A percentile compares a stretch with the other conserved stretches of the same genome.
Conservation (phyloP, 495 filamentous ascomycete species). For the Bacidia gigantensis region DNA sequence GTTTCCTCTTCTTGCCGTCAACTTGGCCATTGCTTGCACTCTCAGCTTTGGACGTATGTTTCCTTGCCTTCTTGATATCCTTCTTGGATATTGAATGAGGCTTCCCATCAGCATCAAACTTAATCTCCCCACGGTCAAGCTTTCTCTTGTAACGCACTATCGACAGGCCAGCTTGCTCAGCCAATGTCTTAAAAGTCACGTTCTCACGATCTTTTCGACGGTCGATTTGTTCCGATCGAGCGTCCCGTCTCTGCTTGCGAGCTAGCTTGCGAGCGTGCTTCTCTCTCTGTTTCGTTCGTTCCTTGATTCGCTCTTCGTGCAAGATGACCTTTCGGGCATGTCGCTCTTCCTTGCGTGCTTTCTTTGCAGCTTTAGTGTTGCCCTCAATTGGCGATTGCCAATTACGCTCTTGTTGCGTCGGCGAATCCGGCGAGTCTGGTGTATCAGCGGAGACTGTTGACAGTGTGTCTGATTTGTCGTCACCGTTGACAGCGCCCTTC, state of each 20-base stretch:
- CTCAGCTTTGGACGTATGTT: conserved; percentile 42
- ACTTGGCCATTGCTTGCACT: conserved; percentile 21
- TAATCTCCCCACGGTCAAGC: conserved; percentile 53
- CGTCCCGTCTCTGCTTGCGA: conserved; percentile 27
- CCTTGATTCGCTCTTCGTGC: conserved; percentile 32
- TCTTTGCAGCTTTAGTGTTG: conserved; percentile 24
- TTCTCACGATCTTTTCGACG: conserved; percentile 35
- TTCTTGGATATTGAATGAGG: conserved; percentile 57
- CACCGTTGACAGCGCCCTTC: conserved; percentile 14
- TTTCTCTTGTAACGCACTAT: conserved; percentile 60
- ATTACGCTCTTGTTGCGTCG: conserved; percentile 20
- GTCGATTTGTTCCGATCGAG: conserved; percentile 32
- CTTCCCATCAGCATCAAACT: conserved; percentile 42
- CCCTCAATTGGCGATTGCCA: conserved; percentile 23
- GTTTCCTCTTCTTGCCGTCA: conserved; percentile 37
- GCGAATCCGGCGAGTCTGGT: conserved; percentile 17
- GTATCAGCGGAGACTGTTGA: conserved; percentile 21
- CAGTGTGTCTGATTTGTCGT: conserved; percentile 22
- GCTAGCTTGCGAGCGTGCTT: conserved; percentile 24
- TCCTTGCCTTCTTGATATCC: conserved; percentile 62
- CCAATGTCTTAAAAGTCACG: conserved; percentile 39
- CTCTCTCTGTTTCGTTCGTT: conserved; percentile 32
- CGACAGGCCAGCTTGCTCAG: conserved; percentile 48
- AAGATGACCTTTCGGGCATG: conserved; percentile 19
- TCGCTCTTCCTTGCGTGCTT: conserved; percentile 21